Conservation (phyloP, 345 rosid species). For the Hibiscus syriacus region DNA sequence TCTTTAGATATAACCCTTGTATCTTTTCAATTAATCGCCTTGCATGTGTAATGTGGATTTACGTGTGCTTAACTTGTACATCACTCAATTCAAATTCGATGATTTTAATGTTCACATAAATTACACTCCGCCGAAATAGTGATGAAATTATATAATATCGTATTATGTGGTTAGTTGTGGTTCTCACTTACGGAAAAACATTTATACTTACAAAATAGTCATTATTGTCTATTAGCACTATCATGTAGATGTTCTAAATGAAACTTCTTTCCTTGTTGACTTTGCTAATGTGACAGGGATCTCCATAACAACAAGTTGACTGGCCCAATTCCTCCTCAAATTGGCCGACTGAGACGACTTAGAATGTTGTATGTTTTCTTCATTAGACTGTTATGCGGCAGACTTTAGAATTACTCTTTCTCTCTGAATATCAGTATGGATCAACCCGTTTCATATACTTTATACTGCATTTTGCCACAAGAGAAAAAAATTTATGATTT, state of each 20-base stretch:
- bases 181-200: not conserved
- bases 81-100: not conserved
- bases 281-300: constrained; percentile 51
- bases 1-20: not conserved
- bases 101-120: not conserved
- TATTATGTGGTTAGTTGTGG: not conserved
- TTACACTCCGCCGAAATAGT: not conserved
- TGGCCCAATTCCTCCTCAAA: constrained; percentile 96
- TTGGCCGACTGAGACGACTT: constrained; percentile 78
- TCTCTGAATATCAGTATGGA: not conserved
- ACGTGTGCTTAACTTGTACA: not conserved
- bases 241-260: not conserved
- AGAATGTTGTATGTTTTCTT: constrained; percentile 57
- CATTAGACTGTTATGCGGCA: not conserved
- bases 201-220: not conserved
- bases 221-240: not conserved
- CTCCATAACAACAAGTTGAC: constrained; percentile 93
- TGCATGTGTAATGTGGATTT: not conserved
- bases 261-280: not conserved
- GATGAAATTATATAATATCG: not conserved
- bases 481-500: not conserved
- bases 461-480: not conserved
- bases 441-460: not conserved
- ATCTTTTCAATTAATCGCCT: not conserved
- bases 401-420: not conserved